Evolutionary conservation across 345 rosid genomes (phyloP).

Genomic region (Gossypium sturtianum): DNA sequence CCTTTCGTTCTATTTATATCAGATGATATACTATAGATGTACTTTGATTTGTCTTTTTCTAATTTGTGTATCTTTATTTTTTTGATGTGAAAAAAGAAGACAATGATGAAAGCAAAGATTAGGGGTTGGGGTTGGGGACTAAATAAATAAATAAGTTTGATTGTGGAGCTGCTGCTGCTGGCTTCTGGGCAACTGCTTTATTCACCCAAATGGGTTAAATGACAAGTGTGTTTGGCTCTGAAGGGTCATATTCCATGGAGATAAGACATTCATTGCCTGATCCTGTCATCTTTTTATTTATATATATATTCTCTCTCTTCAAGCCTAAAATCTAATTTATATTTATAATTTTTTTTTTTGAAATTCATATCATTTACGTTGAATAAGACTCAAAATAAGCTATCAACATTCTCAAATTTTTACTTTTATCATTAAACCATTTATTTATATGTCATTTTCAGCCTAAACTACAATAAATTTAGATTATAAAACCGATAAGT

Average conservation of each 20-base stretch:
- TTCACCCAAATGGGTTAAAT: not conserved
- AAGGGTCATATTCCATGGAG: slow-evolving; percentile 8
- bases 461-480: no score
- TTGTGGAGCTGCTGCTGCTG: slow-evolving; percentile 4
- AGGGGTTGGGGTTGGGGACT: not conserved
- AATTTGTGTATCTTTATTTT: not conserved
- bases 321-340: not conserved
- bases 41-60: slow-evolving; percentile 15
- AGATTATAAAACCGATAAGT: no score
- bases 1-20: not conserved
- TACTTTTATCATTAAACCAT: not conserved
- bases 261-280: slow-evolving; percentile 4
- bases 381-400: no score
- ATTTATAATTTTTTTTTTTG: not conserved
- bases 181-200: not conserved
- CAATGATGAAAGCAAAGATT: not conserved
- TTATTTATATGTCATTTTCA: not conserved
- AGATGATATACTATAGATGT: not conserved
- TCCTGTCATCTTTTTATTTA: not conserved
- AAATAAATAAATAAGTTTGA: not conserved
- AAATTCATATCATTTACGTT: not conserved
- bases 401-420: no score
- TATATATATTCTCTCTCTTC: not conserved
- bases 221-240: slow-evolving; percentile 1
- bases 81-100: not conserved